These are phyloP conservation scores for Diversispora epigaea DNA, from an alignment of 192 early-diverging fungal genomes.

Conservation along the genomic window DNA sequence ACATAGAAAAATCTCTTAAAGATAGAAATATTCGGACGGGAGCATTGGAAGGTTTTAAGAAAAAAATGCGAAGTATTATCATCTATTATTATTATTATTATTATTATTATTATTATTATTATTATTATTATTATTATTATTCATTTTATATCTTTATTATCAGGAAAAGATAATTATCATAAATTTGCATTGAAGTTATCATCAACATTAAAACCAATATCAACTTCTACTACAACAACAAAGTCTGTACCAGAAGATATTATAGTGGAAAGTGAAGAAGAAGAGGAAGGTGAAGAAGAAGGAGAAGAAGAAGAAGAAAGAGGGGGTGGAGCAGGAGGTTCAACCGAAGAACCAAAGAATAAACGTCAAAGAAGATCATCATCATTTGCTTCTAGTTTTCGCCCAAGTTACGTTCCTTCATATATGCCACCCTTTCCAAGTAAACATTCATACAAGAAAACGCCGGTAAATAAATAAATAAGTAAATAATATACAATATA, in stretches of 20 bases:
- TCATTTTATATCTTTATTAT: too few relatives aligned
- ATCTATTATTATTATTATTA: too few relatives aligned
- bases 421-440: constrained; percentile 53
- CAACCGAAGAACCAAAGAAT: background rate
- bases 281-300: background rate
- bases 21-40: constrained; percentile 40
- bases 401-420: constrained; percentile 48
- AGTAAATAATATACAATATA: background rate
- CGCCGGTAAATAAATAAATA: constrained; percentile 44
- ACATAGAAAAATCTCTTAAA: constrained; percentile 48
- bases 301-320: too few relatives aligned
- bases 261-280: background rate
- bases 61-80: constrained; percentile 38
- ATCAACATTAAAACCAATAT: background rate
- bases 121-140: too few relatives aligned
- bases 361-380: background rate
- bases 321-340: background rate
- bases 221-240: background rate
- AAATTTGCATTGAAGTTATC: background rate
- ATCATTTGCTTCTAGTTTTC: background rate
- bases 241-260: background rate
- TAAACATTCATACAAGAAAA: constrained; percentile 59
- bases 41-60: constrained; percentile 41
- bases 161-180: background rate
- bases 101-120: too few relatives aligned